Conservation (phyloP, 176 grass and related monocot species). For the Canna indica region DNA sequence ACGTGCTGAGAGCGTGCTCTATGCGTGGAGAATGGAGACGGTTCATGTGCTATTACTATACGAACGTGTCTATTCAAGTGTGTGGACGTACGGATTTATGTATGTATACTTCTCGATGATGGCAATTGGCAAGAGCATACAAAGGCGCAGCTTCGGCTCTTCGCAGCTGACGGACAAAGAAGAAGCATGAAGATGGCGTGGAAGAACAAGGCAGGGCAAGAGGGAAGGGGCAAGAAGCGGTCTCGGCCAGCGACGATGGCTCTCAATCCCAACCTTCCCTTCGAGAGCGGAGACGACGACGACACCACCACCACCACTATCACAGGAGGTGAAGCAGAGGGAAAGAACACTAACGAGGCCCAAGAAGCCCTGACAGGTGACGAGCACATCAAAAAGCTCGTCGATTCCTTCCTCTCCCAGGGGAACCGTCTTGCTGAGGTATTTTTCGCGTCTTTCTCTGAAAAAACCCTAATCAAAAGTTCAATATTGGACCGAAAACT, state of each 20-base stretch:
- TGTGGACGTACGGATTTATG: no score
- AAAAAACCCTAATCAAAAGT: not conserved
- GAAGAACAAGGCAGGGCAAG: not conserved
- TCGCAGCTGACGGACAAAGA: not conserved
- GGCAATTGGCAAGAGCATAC: no score
- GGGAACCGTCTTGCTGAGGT: constrained; percentile 72
- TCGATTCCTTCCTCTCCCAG: constrained; percentile 32
- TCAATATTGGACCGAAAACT: not conserved
- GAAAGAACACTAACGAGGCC: not conserved
- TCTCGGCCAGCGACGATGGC: no score
- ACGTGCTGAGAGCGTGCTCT: not conserved
- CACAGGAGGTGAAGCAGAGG: not conserved
- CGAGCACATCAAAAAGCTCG: constrained; percentile 11
- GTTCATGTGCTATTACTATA: no score
- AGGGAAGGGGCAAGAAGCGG: constrained; percentile 5
- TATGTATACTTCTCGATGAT: no score
- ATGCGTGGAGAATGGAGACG: not conserved
- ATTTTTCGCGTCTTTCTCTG: constrained; percentile 1
- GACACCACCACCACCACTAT: not conserved
- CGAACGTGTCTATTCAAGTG: no score
- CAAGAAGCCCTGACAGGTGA: not conserved
- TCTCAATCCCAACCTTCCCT: constrained; percentile 1
- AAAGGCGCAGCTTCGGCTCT: no score
- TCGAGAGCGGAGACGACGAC: not conserved
- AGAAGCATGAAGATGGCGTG: constrained; percentile 12